Evolutionary conservation across 345 rosid genomes (phyloP).

Genomic region (Salix viminalis): DNA sequence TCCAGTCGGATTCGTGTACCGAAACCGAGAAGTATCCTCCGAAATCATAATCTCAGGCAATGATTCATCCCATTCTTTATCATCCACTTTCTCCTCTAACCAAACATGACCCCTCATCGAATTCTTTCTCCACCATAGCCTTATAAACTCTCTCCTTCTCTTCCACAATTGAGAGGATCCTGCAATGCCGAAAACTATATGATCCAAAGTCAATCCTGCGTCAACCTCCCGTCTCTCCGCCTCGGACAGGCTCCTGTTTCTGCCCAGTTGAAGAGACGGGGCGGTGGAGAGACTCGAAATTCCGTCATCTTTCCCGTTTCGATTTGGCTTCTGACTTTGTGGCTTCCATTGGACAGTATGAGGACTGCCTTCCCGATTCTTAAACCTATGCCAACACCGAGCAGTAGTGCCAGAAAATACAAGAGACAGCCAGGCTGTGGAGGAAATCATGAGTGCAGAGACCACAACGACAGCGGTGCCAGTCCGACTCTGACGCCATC

Average conservation of each 20-base stretch:
- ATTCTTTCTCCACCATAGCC: constrained; percentile 83
- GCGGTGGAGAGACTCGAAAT: neutral
- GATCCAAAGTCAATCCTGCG: constrained; percentile 32
- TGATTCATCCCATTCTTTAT: constrained; percentile 43
- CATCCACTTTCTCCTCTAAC: constrained; percentile 61
- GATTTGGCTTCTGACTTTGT: constrained; percentile 1
- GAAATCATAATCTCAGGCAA: constrained; percentile 73
- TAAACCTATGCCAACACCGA: constrained; percentile 51
- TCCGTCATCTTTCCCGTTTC: constrained; percentile 5
- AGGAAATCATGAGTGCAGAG: constrained; percentile 56
- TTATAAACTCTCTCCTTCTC: constrained; percentile 66
- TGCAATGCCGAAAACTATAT: constrained; percentile 87
- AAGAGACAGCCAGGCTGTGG: constrained; percentile 80
- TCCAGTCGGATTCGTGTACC: constrained; percentile 88
- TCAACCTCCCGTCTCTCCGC: neutral
- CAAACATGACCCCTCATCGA: constrained; percentile 79
- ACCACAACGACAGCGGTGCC: constrained; percentile 49
- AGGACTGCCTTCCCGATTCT: constrained; percentile 47
- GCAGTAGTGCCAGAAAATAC: constrained; percentile 61
- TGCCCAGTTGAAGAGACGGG: constrained; percentile 1
- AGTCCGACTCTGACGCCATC: constrained; percentile 49
- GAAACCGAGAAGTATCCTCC: constrained; percentile 80
- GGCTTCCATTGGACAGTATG: constrained; percentile 9
- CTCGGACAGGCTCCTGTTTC: constrained; percentile 43
- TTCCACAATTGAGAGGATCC: constrained; percentile 82